Evolutionary conservation across 352 stramenopile species (phyloP), one percentile per base, ranked within the genome.

Genomic region (Pilasporangium apinafurcum): DNA sequence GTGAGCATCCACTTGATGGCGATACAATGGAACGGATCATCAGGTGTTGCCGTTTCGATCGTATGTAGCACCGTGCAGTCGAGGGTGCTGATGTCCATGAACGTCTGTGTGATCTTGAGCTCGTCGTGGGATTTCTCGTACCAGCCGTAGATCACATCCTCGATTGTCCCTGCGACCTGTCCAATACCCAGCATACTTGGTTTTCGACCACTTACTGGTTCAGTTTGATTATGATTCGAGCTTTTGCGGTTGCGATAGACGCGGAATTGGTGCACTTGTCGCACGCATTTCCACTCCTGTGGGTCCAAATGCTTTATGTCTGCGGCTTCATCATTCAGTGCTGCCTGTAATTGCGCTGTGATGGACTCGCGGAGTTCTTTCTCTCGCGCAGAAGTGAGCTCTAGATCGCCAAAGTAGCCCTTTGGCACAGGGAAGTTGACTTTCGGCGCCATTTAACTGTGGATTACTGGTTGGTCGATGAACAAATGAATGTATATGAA

Each of bases 1-100:
- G 63, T 65, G 17, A 73, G 35, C 5, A 56, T 50, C 71, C 71
- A 82, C 39, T 81, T 81, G 26, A 83, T 42, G 3, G 68, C 68
- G 10, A 83, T 20, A 39, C 65, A 81, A 22, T 76, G 62, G 31
- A 81, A 63, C 24, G 68, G 71, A n/a, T 79, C 56, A 0, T 55
- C 39, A 1, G 50, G 44, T 13, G 57, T 60, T 13, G 61, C 65
- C 9, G 63, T 36, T 31, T 80, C 66, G 28, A 83, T 35, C 18
- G 54, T 73, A 21, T 49, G 48, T 5, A 83, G 53, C 34, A 79
- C 36, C 6, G 56, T 48, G 34, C 58, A 74, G 46, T 80, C 69
- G 8, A 47, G 66, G 17, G 42, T 55, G 13, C 37, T 53, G 25
- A 65, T 39, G 42, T 73, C 52, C 21, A 56, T 41, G 33, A 48